Evolutionary conservation across 345 rosid genomes (phyloP).

Genomic region (Anastatica hierochuntica): DNA sequence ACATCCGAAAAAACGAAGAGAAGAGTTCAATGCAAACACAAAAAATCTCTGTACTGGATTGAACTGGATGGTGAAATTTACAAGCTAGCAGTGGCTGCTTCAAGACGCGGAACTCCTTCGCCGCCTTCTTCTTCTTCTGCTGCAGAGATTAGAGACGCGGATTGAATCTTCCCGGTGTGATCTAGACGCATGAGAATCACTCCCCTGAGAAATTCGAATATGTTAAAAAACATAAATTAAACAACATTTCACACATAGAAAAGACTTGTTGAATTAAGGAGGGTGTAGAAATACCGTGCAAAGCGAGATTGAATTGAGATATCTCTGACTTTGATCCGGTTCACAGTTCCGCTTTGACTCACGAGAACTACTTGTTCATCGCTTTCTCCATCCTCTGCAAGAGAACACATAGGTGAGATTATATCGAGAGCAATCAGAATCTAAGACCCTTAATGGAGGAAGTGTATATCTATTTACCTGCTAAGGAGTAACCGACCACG

Average conservation of each 20-base stretch:
- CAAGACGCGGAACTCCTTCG: conserved; percentile 21
- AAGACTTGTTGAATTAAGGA: not conserved
- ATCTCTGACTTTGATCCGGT: conserved; percentile 84
- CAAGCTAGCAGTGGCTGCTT: conserved; percentile 17
- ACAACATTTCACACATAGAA: not conserved
- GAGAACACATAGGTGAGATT: not conserved
- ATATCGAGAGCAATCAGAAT: not conserved
- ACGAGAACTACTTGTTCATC: conserved; percentile 91
- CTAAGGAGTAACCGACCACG: conserved; percentile 75
- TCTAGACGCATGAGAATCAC: conserved; percentile 91
- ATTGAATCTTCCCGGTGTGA: conserved; percentile 81
- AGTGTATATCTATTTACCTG: conserved; percentile 46
- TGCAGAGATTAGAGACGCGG: conserved; percentile 73
- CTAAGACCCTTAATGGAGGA: not conserved
- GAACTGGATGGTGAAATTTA: conserved; percentile 5
- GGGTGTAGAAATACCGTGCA: conserved; percentile 46
- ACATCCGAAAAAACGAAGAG: conserved; percentile 5
- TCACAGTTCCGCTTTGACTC: conserved; percentile 88
- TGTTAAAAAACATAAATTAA: not conserved
- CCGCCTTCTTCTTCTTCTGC: conserved; percentile 33
- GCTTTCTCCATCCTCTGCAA: conserved; percentile 75
- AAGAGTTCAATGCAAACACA: conserved; percentile 5
- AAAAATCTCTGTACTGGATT: conserved; percentile 6
- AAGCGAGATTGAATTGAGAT: conserved; percentile 81
- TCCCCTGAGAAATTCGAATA: conserved; percentile 43